Evolutionary conservation across 2,329 filamentous ascomycete genomes (phyloP), one percentile per base, ranked within the genome.

Genomic region (Paecilomyces fulvus): DNA sequence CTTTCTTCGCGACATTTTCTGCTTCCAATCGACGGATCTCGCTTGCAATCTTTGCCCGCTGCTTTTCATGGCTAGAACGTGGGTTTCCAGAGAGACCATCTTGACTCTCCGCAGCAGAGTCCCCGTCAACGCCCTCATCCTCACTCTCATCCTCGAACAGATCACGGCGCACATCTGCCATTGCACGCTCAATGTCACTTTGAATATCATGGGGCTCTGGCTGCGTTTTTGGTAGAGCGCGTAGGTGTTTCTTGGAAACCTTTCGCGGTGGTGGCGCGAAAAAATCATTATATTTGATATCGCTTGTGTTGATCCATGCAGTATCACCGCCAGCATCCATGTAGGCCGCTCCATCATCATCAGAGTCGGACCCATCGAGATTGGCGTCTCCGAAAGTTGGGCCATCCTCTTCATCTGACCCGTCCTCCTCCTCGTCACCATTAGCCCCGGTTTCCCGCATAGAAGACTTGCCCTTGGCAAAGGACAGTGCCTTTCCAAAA

Each of bases 1-100:
- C 85, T 57, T 91, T 87, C 74, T 95, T 95, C 30, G 89, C 88
- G 0, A 97, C 87, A 55, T 92, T 92, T 28, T 87, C 90, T 3
- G 89, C 85, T 78, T 99, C 94, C 17, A 99, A 83, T 58, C 88
- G 86, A 60, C 92, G 89, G 63, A 99, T 99, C 71, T 97, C 90
- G 67, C 95, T 88, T 5, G 85, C 84, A 50, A 97, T 80, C 65
- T 90, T 91, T 55, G 90, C 90, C 71, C 92, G 90, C 58, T 88
- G 83, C 54, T 90, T 86, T 75, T 97, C 90, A 71, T 97, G 90
- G 3, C 88, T 85, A 12, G 92, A 96, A 49, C 67, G 65, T 9
- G 21, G 37, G 8, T 25, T 49, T 50, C 68, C 69, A 7, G 49
- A 60, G 33, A 64, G 63, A 50, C 54, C 49, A 48, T 63, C 61